These are phyloP conservation scores for Psilocybe azurescens DNA, from an alignment of 768 basidiomycete genomes.

Conservation along the genomic window DNA sequence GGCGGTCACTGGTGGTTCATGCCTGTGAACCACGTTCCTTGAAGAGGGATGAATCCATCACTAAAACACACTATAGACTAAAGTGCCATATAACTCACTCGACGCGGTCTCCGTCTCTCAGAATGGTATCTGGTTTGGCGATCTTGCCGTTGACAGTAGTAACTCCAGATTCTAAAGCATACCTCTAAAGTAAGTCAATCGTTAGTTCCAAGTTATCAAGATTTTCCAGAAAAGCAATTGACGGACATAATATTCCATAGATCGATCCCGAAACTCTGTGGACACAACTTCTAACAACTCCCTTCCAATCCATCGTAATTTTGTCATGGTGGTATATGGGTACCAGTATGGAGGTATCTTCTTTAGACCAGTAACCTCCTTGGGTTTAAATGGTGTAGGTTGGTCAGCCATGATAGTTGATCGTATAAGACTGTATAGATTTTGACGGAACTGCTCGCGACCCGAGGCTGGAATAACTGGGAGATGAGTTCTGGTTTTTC, in stretches of 20 bases:
- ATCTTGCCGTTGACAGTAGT: constrained; percentile 92
- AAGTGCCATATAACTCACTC: constrained; percentile 58
- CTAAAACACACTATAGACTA: constrained; percentile 17
- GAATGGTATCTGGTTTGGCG: constrained; percentile 79
- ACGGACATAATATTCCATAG: constrained; percentile 95
- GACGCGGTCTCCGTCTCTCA: constrained; percentile 87
- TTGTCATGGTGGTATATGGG: constrained; percentile 92
- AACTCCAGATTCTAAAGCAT: constrained; percentile 87
- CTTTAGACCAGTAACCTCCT: constrained; percentile 57
- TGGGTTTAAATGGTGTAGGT: constrained; percentile 30
- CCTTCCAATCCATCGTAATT: constrained; percentile 86
- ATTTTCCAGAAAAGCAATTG: background rate
- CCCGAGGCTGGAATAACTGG: constrained; percentile 54
- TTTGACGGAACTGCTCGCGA: constrained; percentile 61
- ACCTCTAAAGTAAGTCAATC: constrained; percentile 40
- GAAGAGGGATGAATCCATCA: constrained; percentile 3
- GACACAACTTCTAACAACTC: constrained; percentile 91
- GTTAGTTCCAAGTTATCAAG: background rate
- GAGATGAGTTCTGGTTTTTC: constrained; percentile 41
- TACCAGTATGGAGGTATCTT: constrained; percentile 92
- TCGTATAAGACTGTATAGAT: constrained; percentile 56
- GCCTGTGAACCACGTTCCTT: constrained; percentile 94
- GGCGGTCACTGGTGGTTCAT: constrained; percentile 93
- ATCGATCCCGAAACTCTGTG: constrained; percentile 92
- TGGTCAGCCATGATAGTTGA: constrained; percentile 50